Evolutionary conservation across 768 basidiomycete species (phyloP), one percentile per base, ranked within the genome.

Genomic region (Hirschioporus abietinus): DNA sequence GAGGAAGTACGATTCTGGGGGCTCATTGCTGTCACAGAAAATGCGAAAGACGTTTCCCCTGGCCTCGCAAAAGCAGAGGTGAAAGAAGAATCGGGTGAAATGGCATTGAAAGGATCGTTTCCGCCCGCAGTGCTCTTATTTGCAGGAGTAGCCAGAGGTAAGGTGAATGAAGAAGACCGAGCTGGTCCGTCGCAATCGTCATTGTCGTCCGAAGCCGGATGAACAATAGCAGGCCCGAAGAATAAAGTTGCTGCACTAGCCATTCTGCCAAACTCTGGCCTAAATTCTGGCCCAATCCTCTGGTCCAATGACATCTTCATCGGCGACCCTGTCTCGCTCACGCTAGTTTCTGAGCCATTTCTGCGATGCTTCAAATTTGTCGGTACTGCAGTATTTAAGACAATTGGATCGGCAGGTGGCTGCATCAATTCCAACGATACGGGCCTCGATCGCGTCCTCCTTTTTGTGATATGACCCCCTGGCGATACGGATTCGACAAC

Each of bases 401-500:
- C 35, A 34, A 66, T 63, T 20, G 71, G 68, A 12, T 66, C 63
- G 2, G 68, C 60, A 25, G 66, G 63, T 30, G 70, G 67, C 8
- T 87, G 83, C 20, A 86, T 79, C 60, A 91, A 76, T 72, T 90
- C 89, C 27, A 83, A 75, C 23, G 91, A 92, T 17, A 91, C 80
- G 1, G 90, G 91, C 64, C 90, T 81, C 27, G 89, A 86, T 12
- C 89, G 86, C 0, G 90, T 91, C 12, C 91, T 85, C 66, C 90
- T 82, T 75, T 93, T 92, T 52, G 81, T 83, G 66, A 93, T 79
- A 75, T 91, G 91, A 0, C 90, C 91, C 15, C 89, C 89, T 1
- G 91, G 91, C 0, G 90, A 92, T 66, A 92, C 81, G 1, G 86
- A 86, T 68, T 88, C 89, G 1, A 80, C 86, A 34, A 89, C 86